phyloP scores from a whole-genome alignment of 2,329 filamentous ascomycete species.

The Aspergillus alliaceus region DNA sequence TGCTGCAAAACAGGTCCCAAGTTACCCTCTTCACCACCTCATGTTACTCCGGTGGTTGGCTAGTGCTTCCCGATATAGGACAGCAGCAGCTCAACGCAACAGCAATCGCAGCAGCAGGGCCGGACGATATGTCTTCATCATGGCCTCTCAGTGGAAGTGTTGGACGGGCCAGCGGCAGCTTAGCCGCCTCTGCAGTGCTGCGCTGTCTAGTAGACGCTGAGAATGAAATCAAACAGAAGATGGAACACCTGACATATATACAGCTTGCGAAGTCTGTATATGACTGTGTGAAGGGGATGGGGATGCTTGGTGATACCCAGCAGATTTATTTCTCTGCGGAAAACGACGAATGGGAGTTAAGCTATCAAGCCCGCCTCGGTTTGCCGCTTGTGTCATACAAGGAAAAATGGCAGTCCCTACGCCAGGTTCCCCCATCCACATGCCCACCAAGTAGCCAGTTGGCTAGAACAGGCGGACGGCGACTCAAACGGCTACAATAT shows the following conservation, averaged over 20 bases:
- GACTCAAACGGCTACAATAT: too few species aligned
- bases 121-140: background rate
- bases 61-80: background rate
- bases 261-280: background rate
- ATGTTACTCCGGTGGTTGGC: constrained; percentile 6
- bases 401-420: background rate
- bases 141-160: constrained; percentile 1
- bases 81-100: constrained; percentile 3
- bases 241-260: background rate
- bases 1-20: background rate
- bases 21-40: background rate
- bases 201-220: background rate
- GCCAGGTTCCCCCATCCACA: too few species aligned
- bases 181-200: constrained; percentile 1
- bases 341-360: constrained; percentile 6
- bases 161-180: background rate
- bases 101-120: background rate
- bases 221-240: background rate
- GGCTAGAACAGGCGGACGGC: too few species aligned
- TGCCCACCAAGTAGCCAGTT: too few species aligned
- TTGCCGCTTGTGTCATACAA: background rate
- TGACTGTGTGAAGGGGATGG: background rate
- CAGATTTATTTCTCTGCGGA: constrained; percentile 3
- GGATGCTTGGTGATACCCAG: background rate
- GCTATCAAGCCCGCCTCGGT: background rate